phyloP scores from a whole-genome alignment of 1,284 basidiomycete genomes.

The Ceratobasidium sp. region DNA sequence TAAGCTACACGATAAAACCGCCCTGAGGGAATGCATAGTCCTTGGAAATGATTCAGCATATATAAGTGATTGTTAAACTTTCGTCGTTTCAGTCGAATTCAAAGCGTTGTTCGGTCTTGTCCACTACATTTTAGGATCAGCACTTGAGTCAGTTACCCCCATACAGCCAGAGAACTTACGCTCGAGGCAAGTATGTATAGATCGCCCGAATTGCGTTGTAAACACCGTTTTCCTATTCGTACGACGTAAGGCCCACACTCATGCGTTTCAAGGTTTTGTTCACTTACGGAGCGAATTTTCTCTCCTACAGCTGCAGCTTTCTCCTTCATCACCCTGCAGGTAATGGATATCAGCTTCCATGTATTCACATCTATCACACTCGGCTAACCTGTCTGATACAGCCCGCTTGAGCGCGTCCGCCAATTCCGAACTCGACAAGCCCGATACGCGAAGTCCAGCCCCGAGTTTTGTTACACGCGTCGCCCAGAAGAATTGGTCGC shows the following conservation, averaged over 20 bases:
- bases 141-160: neutral
- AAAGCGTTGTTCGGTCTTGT: slow-evolving; percentile 25
- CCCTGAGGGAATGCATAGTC: neutral
- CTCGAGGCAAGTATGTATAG: slow-evolving; percentile 27
- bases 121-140: neutral
- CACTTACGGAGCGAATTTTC: slow-evolving; percentile 61
- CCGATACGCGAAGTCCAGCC: slow-evolving; percentile 60
- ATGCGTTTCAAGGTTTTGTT: neutral
- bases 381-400: slow-evolving; percentile 57
- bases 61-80: neutral
- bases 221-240: slow-evolving; percentile 23
- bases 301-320: slow-evolving; percentile 69
- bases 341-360: neutral
- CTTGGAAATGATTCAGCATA: neutral
- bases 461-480: slow-evolving; percentile 68
- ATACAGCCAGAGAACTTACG: slow-evolving; percentile 3
- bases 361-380: slow-evolving; percentile 17
- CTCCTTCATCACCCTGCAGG: slow-evolving; percentile 63
- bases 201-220: slow-evolving; percentile 18
- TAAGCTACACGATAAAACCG: neutral
- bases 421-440: slow-evolving; percentile 59
- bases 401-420: slow-evolving; percentile 62
- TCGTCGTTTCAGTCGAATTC: neutral
- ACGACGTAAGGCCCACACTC: neutral
- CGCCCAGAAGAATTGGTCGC: slow-evolving; percentile 78